Evolutionary conservation across 441 rosid species (phyloP).

Genomic region (Macaranga tanarius): DNA sequence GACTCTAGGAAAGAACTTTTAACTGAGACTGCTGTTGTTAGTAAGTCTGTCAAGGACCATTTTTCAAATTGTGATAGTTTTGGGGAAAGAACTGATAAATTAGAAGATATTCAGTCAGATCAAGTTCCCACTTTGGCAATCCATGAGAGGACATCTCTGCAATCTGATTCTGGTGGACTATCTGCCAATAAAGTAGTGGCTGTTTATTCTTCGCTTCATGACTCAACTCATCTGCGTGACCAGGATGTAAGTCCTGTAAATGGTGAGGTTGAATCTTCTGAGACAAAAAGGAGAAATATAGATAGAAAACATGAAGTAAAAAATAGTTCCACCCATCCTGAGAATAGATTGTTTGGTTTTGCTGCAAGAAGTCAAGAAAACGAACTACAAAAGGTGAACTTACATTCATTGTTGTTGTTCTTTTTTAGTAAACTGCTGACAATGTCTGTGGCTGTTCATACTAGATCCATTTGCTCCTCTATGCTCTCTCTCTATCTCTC

Average conservation of each 20-base stretch:
- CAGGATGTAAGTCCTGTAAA: conserved; percentile 45
- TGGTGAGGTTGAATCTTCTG: conserved; percentile 52
- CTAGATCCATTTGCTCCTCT: neutral
- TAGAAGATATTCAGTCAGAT: conserved; percentile 58
- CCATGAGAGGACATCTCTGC: conserved; percentile 50
- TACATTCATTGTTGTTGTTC: neutral
- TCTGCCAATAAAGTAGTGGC: conserved; percentile 41
- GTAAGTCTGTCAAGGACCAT: conserved; percentile 43
- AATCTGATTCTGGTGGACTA: conserved; percentile 39
- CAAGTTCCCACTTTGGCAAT: conserved; percentile 78
- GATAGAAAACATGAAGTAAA: conserved; percentile 51
- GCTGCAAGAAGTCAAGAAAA: conserved; percentile 52
- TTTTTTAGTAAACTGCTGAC: neutral
- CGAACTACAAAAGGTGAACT: conserved; percentile 58
- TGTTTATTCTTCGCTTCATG: conserved; percentile 39
- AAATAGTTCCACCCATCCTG: conserved; percentile 39
- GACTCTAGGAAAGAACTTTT: conserved; percentile 49
- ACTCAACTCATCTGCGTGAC: conserved; percentile 28
- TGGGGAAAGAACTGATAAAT: conserved; percentile 50
- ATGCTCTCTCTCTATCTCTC: neutral
- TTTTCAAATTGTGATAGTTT: conserved; percentile 43
- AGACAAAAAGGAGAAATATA: conserved; percentile 38
- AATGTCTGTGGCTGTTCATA: neutral
- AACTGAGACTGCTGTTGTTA: conserved; percentile 40
- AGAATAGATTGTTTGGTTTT: conserved; percentile 53